Evolutionary conservation across 345 rosid genomes (phyloP).

Genomic region (Nasturtium officinale): DNA sequence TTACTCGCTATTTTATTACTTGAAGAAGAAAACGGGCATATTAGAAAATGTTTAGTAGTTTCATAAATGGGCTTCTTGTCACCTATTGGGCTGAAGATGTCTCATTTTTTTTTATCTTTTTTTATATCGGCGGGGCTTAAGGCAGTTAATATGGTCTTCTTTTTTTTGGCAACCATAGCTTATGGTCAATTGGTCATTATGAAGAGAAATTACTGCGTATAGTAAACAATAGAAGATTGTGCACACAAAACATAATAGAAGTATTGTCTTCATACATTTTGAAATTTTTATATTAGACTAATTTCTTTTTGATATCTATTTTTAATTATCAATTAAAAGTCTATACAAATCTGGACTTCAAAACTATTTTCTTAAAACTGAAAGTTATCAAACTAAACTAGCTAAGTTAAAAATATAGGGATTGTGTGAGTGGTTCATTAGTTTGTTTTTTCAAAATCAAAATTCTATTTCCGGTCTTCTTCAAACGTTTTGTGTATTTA

Average conservation of each 20-base stretch:
- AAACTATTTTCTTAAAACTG: no score
- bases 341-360: no score
- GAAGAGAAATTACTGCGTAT: neutral
- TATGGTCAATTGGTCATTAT: no score
- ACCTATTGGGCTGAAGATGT: neutral
- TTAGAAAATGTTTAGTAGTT: neutral
- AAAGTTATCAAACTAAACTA: neutral
- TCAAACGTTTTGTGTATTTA: neutral
- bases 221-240: no score
- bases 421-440: neutral
- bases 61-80: slow-evolving; percentile 3
- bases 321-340: no score
- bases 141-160: neutral
- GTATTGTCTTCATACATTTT: neutral
- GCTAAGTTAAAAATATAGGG: neutral
- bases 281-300: no score
- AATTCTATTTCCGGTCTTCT: neutral
- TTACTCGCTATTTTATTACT: neutral
- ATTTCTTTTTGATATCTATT: no score
- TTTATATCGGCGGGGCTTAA: neutral
- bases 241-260: no score
- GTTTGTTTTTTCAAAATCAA: neutral
- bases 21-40: neutral
- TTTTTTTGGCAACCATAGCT: no score
- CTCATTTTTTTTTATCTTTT: no score